Percentiles rank a stretch among this genome's conserved stretches.
phyloP scores from a whole-genome alignment of 169 alveolate genomes.

The Cryptosporidium baileyi region DNA sequence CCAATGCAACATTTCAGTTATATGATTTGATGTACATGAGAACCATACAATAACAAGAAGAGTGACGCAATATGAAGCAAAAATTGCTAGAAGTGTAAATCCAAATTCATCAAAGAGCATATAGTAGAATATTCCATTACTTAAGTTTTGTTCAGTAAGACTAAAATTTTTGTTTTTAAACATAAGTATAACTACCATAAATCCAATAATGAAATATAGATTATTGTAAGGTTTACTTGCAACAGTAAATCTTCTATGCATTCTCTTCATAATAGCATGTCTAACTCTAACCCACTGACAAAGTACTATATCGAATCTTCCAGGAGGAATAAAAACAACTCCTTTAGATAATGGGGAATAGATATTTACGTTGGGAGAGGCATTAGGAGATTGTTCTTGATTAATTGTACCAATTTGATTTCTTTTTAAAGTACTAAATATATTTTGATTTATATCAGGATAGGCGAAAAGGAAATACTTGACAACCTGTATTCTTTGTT shows the following conservation, averaged over 20 bases:
- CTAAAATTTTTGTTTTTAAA: neutral
- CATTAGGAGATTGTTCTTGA: neutral
- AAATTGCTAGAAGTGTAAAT: constrained; percentile 32
- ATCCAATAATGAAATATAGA: constrained; percentile 37
- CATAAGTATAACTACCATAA: neutral
- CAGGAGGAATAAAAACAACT: constrained; percentile 54
- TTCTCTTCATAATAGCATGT: constrained; percentile 64
- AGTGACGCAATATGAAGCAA: constrained; percentile 41
- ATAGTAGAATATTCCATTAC: neutral
- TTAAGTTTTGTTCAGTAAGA: neutral
- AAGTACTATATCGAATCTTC: constrained; percentile 57
- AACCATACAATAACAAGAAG: constrained; percentile 65
- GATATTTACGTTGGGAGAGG: constrained; percentile 2
- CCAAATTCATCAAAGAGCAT: constrained; percentile 63
- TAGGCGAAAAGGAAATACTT: constrained; percentile 45
- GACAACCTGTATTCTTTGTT: constrained; percentile 50
- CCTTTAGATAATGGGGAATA: constrained; percentile 13
- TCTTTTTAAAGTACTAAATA: constrained; percentile 35
- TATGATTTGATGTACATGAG: constrained; percentile 28
- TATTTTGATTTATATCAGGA: constrained; percentile 48
- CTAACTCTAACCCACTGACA: constrained; percentile 68
- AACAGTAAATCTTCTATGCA: constrained; percentile 67
- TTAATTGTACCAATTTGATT: neutral
- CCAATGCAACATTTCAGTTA: constrained; percentile 46
- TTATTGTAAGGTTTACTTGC: constrained; percentile 47